phyloP scores from a whole-genome alignment of 169 alveolate species.

The Cryptosporidium canis region DNA sequence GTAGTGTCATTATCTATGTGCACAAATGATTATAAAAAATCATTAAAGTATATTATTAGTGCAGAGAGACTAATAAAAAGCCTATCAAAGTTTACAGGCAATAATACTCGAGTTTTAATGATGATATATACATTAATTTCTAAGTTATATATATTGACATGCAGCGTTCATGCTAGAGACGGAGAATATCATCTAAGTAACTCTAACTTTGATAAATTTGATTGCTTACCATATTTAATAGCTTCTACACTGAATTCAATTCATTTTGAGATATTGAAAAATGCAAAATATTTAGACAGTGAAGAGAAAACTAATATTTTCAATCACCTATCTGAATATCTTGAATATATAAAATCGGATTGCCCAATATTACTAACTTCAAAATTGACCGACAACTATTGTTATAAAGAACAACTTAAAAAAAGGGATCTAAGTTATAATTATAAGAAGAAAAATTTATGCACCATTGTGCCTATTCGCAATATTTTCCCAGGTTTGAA shows the following conservation, averaged over 20 bases:
- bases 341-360: not conserved
- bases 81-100: not conserved
- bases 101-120: not conserved
- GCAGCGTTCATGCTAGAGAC: slow-evolving; percentile 6
- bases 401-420: not conserved
- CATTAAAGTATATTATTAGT: not conserved
- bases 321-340: slow-evolving; percentile 21
- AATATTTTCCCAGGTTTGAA: slow-evolving; percentile 20
- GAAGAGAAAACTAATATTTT: not conserved
- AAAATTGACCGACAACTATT: not conserved
- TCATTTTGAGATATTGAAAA: not conserved
- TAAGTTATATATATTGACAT: not conserved
- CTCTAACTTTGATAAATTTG: not conserved
- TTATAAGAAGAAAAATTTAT: not conserved
- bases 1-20: slow-evolving; percentile 4
- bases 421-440: not conserved
- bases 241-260: not conserved
- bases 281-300: not conserved
- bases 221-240: slow-evolving; percentile 5
- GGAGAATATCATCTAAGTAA: not conserved
- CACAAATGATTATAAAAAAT: not conserved
- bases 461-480: not conserved
- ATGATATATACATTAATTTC: slow-evolving; percentile 26
- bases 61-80: slow-evolving; percentile 7
- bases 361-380: not conserved